A percentile compares a stretch with the other conserved stretches of the same genome.
phyloP scores from a whole-genome alignment of 805 yeast genomes.

The Cyberlindnera bimundalis region DNA sequence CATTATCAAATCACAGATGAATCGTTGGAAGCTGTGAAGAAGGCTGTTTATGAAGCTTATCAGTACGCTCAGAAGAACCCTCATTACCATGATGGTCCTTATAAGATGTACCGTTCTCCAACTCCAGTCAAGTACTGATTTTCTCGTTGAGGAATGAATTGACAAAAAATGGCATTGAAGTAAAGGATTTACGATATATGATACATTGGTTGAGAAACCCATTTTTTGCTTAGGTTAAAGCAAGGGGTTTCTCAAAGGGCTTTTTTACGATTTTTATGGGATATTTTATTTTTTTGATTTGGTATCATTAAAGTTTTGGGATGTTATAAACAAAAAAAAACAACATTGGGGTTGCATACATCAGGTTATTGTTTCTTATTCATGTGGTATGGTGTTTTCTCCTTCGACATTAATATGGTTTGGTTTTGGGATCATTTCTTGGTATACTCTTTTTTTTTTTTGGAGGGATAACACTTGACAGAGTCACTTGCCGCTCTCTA shows the following conservation, averaged over 20 bases:
- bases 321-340: neutral
- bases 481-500: too few relatives aligned
- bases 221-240: too few relatives aligned
- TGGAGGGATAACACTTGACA: too few relatives aligned
- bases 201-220: neutral
- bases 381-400: too few relatives aligned
- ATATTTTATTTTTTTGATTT: conserved; percentile 1
- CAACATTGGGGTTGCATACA: neutral
- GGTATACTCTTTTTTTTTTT: too few relatives aligned
- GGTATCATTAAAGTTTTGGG: neutral
- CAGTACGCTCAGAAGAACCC: conserved; percentile 54
- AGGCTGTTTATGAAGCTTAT: conserved; percentile 53
- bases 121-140: conserved; percentile 30
- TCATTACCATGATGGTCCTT: conserved; percentile 44
- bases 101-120: conserved; percentile 42
- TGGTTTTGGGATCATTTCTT: too few relatives aligned
- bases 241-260: neutral
- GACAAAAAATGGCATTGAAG: conserved; percentile 27
- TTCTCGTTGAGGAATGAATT: neutral
- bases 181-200: conserved; percentile 1
- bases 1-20: conserved; percentile 63
- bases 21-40: conserved; percentile 54
- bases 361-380: neutral
- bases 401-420: too few relatives aligned
- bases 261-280: conserved; percentile 11